Base-by-base conservation (phyloP, 2,329 filamentous ascomycete genomes). In the Alternaria burnsii region DNA sequence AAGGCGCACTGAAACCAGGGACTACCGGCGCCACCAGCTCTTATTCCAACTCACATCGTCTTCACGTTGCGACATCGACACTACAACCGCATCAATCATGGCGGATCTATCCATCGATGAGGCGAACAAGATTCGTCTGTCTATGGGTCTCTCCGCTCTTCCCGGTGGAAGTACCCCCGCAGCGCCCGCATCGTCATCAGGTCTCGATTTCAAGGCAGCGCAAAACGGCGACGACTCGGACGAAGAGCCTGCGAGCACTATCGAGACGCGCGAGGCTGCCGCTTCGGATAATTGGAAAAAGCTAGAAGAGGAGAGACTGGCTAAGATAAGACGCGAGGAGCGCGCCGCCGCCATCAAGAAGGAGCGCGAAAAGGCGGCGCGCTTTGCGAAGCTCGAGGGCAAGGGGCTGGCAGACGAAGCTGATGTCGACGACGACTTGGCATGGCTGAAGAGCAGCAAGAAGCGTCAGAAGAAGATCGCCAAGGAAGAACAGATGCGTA, bases 401-500 rank as follows among this genome's bases (percentile, higher is more conserved):
- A 89, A 91, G 75, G 91, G 94, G 0, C 82, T 99, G 3, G 95
- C 91, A 48, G 95, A 98, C 36, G 89, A 89, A 44, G 88, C 87
- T 3, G 87, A 83, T 6, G 86, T 82, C 3, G 69, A 91, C 26
- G 92, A 97, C 76, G 92, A 94, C 14, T 91, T 91, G 76, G 85
- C 91, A 1, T 99, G 95, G 95, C 79, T 99, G 61, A 87, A 91
- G 69, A 90, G 90, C 61, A 90, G 94, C 78, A 98, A 97, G 85
- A 98, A 97, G 83, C 86, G 94, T 52, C 93, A 97, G 78, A 97
- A 93, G 85, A 92, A 94, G 80, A 94, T 98, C 40, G 91, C 88
- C 68, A 86, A 87, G 75, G 88, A 89, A 30, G 87, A 91, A 67
- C 85, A 85, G 74, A 78, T 87, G 54, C 91, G 93, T 62, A 88